Evolutionary conservation across 106 monocot genomes (phyloP).

Genomic region (Amphibolis antarctica): DNA sequence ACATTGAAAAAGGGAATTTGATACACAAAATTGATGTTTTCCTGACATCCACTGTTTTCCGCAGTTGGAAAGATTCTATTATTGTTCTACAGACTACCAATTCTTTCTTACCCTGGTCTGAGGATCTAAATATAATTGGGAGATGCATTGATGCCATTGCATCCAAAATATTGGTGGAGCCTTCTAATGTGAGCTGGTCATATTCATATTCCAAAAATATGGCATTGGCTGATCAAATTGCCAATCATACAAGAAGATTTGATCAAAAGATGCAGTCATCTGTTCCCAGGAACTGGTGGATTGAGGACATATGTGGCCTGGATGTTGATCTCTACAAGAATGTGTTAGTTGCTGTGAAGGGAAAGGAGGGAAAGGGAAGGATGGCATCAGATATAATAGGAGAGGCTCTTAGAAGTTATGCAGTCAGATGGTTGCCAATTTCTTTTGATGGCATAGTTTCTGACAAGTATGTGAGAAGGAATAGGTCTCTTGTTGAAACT

Average conservation of each 20-base stretch:
- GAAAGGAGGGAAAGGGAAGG: constrained; percentile 63
- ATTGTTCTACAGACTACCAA: constrained; percentile 43
- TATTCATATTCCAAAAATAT: constrained; percentile 24
- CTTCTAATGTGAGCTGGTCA: constrained; percentile 35
- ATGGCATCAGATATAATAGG: constrained; percentile 49
- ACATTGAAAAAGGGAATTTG: constrained; percentile 35
- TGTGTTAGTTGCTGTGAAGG: constrained; percentile 59
- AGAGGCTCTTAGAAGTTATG: constrained; percentile 56
- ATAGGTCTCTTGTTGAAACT: constrained; percentile 15
- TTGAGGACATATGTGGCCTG: constrained; percentile 72
- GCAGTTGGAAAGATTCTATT: constrained; percentile 49
- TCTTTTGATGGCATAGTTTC: constrained; percentile 7
- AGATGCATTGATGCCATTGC: constrained; percentile 35
- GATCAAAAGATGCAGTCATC: constrained; percentile 10
- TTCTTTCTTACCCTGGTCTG: constrained; percentile 28
- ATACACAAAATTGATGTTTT: constrained; percentile 44
- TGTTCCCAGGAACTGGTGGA: constrained; percentile 78
- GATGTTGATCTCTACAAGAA: constrained; percentile 69
- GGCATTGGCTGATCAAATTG: neutral
- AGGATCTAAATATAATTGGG: constrained; percentile 27
- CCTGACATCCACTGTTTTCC: constrained; percentile 30
- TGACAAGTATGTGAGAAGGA: constrained; percentile 8
- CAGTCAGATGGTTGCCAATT: constrained; percentile 44
- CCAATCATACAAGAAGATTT: neutral
- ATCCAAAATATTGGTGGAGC: constrained; percentile 30